phyloP scores from a whole-genome alignment of 768 basidiomycete species.

The Nevesoporus exiguus region DNA sequence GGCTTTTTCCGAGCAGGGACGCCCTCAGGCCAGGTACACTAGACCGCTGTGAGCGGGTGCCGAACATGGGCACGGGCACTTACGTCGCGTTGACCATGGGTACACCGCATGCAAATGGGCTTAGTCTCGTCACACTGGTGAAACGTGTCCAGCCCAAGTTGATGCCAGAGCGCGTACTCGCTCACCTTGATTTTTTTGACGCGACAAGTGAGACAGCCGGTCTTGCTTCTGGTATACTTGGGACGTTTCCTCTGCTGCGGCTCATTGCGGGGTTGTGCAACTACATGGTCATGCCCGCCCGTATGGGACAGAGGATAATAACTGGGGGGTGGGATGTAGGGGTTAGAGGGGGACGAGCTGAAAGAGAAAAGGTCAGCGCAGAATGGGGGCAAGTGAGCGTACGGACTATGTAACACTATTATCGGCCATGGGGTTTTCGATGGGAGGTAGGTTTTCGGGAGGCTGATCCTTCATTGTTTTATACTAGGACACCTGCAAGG shows the following conservation, averaged over 20 bases:
- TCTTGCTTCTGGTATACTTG: slow-evolving; percentile 93
- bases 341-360: slow-evolving; percentile 37
- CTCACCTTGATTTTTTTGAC: slow-evolving; percentile 91
- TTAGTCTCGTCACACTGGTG: slow-evolving; percentile 86
- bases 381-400: slow-evolving; percentile 7
- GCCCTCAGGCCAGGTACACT: slow-evolving; percentile 86
- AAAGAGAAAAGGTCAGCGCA: slow-evolving; percentile 20
- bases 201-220: slow-evolving; percentile 91
- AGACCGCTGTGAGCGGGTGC: slow-evolving; percentile 11
- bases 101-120: slow-evolving; percentile 83
- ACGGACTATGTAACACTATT: slow-evolving; percentile 57
- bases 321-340: slow-evolving; percentile 41
- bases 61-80: slow-evolving; percentile 18
- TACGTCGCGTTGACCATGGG: slow-evolving; percentile 82
- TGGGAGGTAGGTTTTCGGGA: slow-evolving; percentile 37
- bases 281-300: slow-evolving; percentile 42
- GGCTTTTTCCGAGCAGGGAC: slow-evolving; percentile 71
- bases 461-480: slow-evolving; percentile 47
- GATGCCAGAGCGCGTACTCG: slow-evolving; percentile 6
- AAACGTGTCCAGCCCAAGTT: slow-evolving; percentile 1
- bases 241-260: slow-evolving; percentile 71
- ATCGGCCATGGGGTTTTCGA: slow-evolving; percentile 46
- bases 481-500: slow-evolving; percentile 37
- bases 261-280: slow-evolving; percentile 46
- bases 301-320: slow-evolving; percentile 37